Conservation (phyloP, 139 green algal genomes). For the Chlamydomonas sp. region DNA sequence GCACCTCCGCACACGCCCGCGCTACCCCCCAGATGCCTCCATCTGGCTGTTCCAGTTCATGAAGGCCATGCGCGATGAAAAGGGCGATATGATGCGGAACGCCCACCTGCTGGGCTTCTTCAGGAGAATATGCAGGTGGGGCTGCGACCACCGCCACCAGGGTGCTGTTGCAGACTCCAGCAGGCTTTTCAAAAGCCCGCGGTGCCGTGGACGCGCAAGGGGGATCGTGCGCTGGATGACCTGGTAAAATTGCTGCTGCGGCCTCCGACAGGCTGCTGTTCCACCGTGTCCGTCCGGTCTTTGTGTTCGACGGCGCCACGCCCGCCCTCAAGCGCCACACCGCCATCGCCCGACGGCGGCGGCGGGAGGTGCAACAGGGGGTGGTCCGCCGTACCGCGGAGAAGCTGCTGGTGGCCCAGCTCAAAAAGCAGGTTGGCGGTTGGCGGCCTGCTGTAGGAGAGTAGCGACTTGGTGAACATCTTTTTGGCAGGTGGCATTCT, state of each 20-base stretch:
- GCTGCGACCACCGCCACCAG: too few relatives aligned
- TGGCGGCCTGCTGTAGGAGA: neutral
- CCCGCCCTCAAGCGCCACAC: constrained; percentile 94
- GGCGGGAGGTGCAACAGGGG: constrained; percentile 79
- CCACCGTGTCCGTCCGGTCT: constrained; percentile 92
- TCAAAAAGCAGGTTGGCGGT: constrained; percentile 71
- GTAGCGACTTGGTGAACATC: neutral
- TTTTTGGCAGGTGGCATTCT: neutral
- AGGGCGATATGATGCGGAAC: constrained; percentile 92
- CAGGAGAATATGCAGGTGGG: constrained; percentile 88
- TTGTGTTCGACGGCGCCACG: constrained; percentile 98
- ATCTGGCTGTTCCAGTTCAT: constrained; percentile 98
- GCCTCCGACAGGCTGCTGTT: constrained; percentile 85
- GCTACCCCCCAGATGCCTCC: constrained; percentile 84
- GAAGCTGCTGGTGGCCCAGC: constrained; percentile 92
- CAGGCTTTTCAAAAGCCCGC: too few relatives aligned
- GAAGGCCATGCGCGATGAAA: constrained; percentile 93
- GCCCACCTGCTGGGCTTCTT: constrained; percentile 98
- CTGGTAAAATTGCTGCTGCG: neutral
- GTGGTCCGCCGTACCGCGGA: constrained; percentile 87
- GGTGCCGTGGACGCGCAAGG: too few relatives aligned
- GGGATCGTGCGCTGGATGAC: neutral
- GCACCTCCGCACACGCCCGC: neutral
- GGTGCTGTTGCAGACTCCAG: too few relatives aligned
- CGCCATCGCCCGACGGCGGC: constrained; percentile 69